Evolutionary conservation across 2,329 filamentous ascomycete species (phyloP), one percentile per base, ranked within the genome.

Genomic region (Fusarium phyllophilum): DNA sequence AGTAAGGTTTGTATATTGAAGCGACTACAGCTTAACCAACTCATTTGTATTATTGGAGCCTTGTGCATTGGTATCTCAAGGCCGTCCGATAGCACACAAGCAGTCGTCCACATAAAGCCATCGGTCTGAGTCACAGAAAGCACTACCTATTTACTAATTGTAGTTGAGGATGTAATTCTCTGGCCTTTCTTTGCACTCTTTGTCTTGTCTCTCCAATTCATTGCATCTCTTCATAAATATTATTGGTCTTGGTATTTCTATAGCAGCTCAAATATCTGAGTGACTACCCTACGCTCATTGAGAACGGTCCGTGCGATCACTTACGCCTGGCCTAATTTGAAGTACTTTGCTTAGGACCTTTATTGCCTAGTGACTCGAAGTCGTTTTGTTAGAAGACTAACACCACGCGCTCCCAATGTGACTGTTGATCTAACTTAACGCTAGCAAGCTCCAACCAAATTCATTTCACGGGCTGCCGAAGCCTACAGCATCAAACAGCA

Each of bases 331-430:
- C n/a, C 3, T 51, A 51, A 11, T 2, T 5, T 6, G 0, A 4
- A 20, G 17, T 51, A 51, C 48, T 29, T 51, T 20, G 2, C 3
- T 0, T 22, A 2, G 11, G 11, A 33, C 29, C 15, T 22, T 0
- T 4, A 9, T 18, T 10, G 0, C 9, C 5, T 2, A 13, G 13
- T 11, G 11, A 4, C 1, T 6, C 1, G 0, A 51, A 24, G 48
- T 24, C 34, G 2, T 5, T 39, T 17, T 22, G 34, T 39, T 54
- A 39, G 24, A 17, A 17, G 14, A 2, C 20, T 54, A 38, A 38
- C 51, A 39, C n/a, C 12, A 11, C 3, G 11, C 6, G 5, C 5
- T 11, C 13, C n/a, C 42, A 8, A 12, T 44, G 42, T 5, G 6
- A 44, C 15, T 10, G 0, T 44, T 24, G n/a, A 13, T 24, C n/a